Evolutionary conservation across 1,284 basidiomycete species (phyloP), one percentile per base, ranked within the genome.

Genomic region (Bondarzewia mesenterica): DNA sequence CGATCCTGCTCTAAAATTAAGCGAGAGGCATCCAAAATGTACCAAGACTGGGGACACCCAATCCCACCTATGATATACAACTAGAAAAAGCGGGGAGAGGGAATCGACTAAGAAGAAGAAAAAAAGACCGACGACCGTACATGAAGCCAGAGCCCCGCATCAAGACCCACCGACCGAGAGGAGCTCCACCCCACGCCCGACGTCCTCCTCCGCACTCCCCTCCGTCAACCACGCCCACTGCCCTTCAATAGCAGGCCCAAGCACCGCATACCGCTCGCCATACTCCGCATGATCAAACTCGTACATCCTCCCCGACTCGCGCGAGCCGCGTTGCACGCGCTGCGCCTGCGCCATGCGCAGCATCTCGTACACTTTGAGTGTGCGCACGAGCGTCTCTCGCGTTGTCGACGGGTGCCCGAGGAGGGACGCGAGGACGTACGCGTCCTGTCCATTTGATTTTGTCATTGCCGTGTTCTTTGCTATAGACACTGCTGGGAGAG

Each of bases 401-500:
- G 63, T 74, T 5, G 71, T 72, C 2, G 50, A 47, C 1, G 63
- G 62, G 50, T 77, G 67, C 6, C 73, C 73, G 18, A 81, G 69
- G 29, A 78, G 54, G 2, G 63, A 63, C 5, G 72, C 66, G 16
- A 80, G 67, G 23, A 79, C 61, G 51, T 69, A 77, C 1, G 76
- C 77, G 52, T 80, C 77, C 76, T 78, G 48, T 32, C n/a, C n/a
- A n/a, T n/a, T n/a, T n/a, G n/a, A n/a, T n/a, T n/a, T n/a, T n/a
- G n/a, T n/a, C n/a, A n/a, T n/a, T n/a, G n/a, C n/a, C n/a, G n/a
- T n/a, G n/a, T n/a, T n/a, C n/a, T n/a, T n/a, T n/a, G n/a, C n/a
- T n/a, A n/a, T n/a, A n/a, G n/a, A n/a, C n/a, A n/a, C n/a, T n/a
- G n/a, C n/a, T n/a, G n/a, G n/a, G n/a, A n/a, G 3, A 7, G n/a